Base-by-base conservation (phyloP, 2,329 filamentous ascomycete genomes). In the Knoxdaviesia capensis region DNA sequence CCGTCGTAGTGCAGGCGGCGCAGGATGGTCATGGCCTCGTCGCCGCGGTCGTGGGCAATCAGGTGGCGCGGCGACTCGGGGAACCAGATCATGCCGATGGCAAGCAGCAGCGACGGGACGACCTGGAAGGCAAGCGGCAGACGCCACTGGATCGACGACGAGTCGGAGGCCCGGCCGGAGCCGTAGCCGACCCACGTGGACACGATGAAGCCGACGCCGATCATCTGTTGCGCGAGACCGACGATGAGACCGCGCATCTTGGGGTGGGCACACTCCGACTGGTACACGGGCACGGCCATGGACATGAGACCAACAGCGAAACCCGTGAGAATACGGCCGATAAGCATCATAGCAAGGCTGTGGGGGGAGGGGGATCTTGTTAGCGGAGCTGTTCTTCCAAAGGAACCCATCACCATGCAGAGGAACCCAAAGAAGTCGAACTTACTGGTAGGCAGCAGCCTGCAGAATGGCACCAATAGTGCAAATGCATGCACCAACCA, bases 391-490 rank as follows among this genome's bases (percentile, higher is more conserved):
- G 2, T 59, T 59, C 9, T 59, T 38, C 34, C 60, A 43, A 43
- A 45, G 63, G 53, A 34, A 55, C 49, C 41, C 50, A 45, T 38
- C 53, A 49, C 61, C 53, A 30, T 61, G 61, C 6, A 64, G 46
- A 11, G 44, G 51, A 43, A 63, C 60, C 6, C 59, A 59, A 8
- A 59, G 59, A 75, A 64, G 49, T 74, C n/a, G 4, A 10, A 20
- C 38, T 7, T 38, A 42, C 41, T 42, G 41, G 41, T 42, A 63
- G 10, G 75, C 69, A 20, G 69, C 64, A 29, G 66, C 61, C 52
- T 80, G 76, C 1, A 80, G 61, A 35, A 64, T 59, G 1, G 70
- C 71, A 6, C 74, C 77, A 30, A 79, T 37, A n/a, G 61, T 52
- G 51, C 71, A 73, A 50, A 79, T 67, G 9, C 63, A 47, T 6